Base-by-base conservation (phyloP, 768 basidiomycete genomes). In the Leccinellum luteum region DNA sequence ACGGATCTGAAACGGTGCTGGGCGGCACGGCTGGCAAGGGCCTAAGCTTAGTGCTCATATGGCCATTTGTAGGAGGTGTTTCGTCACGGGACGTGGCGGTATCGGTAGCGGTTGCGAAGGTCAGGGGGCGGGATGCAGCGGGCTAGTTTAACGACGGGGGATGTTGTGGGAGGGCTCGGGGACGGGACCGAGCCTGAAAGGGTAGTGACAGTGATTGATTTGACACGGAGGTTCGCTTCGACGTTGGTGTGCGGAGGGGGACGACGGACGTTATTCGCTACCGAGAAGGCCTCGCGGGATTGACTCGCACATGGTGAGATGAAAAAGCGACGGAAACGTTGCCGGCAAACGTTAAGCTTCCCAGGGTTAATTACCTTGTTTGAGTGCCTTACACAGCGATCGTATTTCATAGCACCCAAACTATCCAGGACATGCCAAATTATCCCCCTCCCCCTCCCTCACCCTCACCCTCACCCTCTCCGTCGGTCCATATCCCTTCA, bases 291-390 rank as follows among this genome's bases (percentile, higher is more conserved):
- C 64, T 71, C 72, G 66, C 66, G 60, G 69, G 63, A 66, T 64
- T 62, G 62, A 60, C 64, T 66, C 64, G 60, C 66, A 61, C 60
- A 60, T 62, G 63, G 51, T 67, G 64, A 70, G 66, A 68, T 64
- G 64, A 66, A 69, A 63, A 63, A 48, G 55, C 61, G 59, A 60
- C 64, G 62, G 52, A 62, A 25, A 60, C 56, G 61, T 68, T 68
- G 60, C 70, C 72, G 71, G 72, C 68, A 73, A 66, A 66, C 52
- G 66, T 66, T 71, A 68, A 64, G 53, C 67, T 73, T 72, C 72
- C 71, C 71, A 73, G 66, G 66, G 52, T 57, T 64, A 64, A 69
- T 67, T 69, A 69, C 62, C 58, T 67, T 57, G 56, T 62, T 57
- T 56, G 59, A 65, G 68, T 73, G 70, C 71, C 70, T 71, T 62